Evolutionary conservation across 257 asterid genomes (phyloP).

Genomic region (Rehmannia glutinosa): DNA sequence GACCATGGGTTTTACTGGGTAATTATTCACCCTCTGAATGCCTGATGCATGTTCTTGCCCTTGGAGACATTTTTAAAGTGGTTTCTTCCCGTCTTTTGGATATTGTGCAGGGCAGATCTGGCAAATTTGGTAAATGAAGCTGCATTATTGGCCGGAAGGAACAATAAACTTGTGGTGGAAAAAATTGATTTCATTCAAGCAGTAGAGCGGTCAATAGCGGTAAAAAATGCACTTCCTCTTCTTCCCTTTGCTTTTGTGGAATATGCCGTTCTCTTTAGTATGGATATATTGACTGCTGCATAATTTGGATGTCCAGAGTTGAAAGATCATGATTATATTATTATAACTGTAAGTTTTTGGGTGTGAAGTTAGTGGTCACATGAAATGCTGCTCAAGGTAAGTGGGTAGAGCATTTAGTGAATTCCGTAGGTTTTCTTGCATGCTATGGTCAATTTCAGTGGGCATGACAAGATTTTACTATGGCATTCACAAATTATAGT

Average conservation of each 20-base stretch:
- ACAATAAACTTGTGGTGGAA: slow-evolving; percentile 69
- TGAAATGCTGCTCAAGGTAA: not conserved
- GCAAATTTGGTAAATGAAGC: slow-evolving; percentile 99
- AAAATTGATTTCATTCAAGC: slow-evolving; percentile 86
- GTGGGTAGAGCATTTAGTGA: not conserved
- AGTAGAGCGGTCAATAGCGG: slow-evolving; percentile 98
- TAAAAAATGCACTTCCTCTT: slow-evolving; percentile 18
- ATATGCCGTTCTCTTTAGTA: not conserved
- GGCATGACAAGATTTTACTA: not conserved
- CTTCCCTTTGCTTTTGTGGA: not conserved
- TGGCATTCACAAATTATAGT: too few relatives aligned
- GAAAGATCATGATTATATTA: not conserved
- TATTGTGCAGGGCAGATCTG: slow-evolving; percentile 84
- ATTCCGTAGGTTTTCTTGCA: slow-evolving; percentile 6
- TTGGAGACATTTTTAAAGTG: not conserved
- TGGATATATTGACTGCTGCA: not conserved
- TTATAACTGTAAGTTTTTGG: not conserved
- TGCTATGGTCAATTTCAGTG: not conserved
- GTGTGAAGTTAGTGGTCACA: not conserved
- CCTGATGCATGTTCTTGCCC: slow-evolving; percentile 13
- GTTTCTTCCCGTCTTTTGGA: slow-evolving; percentile 22
- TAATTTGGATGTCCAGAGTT: slow-evolving; percentile 4
- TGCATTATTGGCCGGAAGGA: slow-evolving; percentile 96
- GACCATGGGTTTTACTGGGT: slow-evolving; percentile 99
- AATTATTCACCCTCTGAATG: slow-evolving; percentile 20